Evolutionary conservation across 192 early-diverging fungal species (phyloP).

Genomic region (Rhizophagus clarus): DNA sequence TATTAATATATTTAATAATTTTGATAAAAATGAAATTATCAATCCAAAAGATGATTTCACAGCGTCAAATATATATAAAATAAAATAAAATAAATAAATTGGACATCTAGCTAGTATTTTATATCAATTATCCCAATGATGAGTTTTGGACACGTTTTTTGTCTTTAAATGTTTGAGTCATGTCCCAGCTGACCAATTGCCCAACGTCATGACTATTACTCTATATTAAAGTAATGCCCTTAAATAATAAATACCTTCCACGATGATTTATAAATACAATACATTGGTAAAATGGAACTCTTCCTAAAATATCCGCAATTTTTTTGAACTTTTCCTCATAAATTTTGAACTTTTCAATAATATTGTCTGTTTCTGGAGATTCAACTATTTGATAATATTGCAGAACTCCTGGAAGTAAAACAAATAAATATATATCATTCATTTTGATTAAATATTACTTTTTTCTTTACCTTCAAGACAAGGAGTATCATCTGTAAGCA

Average conservation of each 20-base stretch:
- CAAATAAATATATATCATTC: background rate
- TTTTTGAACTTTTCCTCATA: slow-evolving; percentile 54
- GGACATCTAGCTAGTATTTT: too few relatives aligned
- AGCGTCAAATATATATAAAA: too few relatives aligned
- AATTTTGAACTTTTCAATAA: slow-evolving; percentile 36
- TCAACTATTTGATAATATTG: slow-evolving; percentile 49
- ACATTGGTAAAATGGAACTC: slow-evolving; percentile 61
- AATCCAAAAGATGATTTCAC: too few relatives aligned
- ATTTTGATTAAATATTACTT: background rate
- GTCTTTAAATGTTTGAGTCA: too few relatives aligned
- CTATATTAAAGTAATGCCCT: background rate
- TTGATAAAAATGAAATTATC: background rate
- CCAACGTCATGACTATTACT: too few relatives aligned
- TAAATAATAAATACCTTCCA: slow-evolving; percentile 22
- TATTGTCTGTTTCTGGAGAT: slow-evolving; percentile 25
- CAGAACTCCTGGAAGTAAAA: slow-evolving; percentile 44
- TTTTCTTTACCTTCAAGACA: slow-evolving; percentile 49
- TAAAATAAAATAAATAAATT: too few relatives aligned
- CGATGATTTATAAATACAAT: slow-evolving; percentile 63
- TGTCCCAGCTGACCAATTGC: too few relatives aligned
- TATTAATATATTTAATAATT: too few relatives aligned
- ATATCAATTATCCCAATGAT: too few relatives aligned
- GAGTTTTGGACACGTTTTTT: too few relatives aligned
- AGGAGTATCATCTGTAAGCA: slow-evolving; percentile 51
- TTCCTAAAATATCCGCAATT: slow-evolving; percentile 44